These are phyloP conservation scores for Iberis amara DNA, from an alignment of 441 rosid species.

Conservation along the genomic window DNA sequence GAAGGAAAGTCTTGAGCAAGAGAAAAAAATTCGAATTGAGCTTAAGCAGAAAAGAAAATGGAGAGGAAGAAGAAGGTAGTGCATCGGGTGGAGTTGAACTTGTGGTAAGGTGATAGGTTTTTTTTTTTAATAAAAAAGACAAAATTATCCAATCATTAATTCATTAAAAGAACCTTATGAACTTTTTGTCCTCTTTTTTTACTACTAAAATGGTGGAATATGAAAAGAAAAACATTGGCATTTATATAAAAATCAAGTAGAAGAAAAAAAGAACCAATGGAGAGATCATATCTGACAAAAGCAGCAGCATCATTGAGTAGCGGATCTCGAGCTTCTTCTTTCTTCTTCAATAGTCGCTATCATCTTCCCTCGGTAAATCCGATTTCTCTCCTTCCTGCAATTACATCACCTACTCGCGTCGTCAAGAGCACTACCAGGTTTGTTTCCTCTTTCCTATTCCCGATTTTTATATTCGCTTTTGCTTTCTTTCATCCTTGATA, in stretches of 20 bases:
- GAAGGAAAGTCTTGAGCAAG: no score
- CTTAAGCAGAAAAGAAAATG: no score
- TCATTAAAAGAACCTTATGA: no score
- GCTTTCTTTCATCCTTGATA: neutral
- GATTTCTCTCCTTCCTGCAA: conserved; percentile 3
- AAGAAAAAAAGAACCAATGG: neutral
- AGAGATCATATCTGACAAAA: neutral
- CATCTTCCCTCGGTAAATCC: conserved; percentile 2
- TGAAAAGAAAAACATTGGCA: no score
- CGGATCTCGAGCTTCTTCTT: neutral
- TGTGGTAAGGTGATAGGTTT: no score
- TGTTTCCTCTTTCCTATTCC: neutral
- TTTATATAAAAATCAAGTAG: neutral
- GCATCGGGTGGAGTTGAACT: no score
- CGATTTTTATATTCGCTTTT: neutral
- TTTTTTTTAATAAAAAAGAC: no score
- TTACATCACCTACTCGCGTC: conserved; percentile 8
- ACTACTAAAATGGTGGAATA: no score
- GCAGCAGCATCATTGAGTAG: conserved; percentile 7
- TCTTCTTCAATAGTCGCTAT: conserved; percentile 4
- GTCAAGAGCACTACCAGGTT: conserved; percentile 8
- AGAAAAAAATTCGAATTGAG: no score
- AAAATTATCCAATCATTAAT: no score
- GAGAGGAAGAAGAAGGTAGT: no score
- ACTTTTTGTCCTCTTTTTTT: no score